These are phyloP conservation scores for Phytophthora agathidicida DNA, from an alignment of 352 stramenopile genomes.

Conservation along the genomic window DNA sequence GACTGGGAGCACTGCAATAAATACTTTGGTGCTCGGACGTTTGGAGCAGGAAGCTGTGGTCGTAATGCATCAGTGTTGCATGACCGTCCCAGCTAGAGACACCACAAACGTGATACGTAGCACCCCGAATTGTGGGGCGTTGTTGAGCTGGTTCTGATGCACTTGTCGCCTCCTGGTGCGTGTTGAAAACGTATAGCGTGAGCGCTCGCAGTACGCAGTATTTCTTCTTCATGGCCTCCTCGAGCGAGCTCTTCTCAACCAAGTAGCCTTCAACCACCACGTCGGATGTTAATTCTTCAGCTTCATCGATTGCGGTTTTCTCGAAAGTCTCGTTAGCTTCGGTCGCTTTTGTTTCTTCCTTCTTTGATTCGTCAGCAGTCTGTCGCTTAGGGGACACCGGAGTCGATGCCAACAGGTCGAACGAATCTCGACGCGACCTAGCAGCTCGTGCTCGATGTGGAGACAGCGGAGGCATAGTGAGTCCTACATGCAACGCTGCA, in stretches of 20 bases:
- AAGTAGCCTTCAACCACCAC: conserved; percentile 63
- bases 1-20: conserved; percentile 68
- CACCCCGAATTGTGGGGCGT: neutral
- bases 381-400: conserved; percentile 24
- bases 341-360: neutral
- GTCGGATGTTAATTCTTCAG: conserved; percentile 1
- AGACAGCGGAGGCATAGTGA: conserved; percentile 79
- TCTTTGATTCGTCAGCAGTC: conserved; percentile 11
- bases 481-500: conserved; percentile 67
- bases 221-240: conserved; percentile 62
- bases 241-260: conserved; percentile 49
- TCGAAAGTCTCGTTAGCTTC: neutral
- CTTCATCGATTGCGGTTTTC: no score
- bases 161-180: conserved; percentile 36
- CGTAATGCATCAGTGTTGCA: conserved; percentile 66
- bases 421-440: conserved; percentile 70
- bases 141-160: conserved; percentile 1
- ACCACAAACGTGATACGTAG: conserved; percentile 38
- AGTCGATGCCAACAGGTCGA: conserved; percentile 55
- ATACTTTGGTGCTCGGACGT: conserved; percentile 57
- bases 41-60: conserved; percentile 75
- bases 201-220: conserved; percentile 59
- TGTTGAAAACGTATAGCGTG: conserved; percentile 49
- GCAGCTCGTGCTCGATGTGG: conserved; percentile 71
- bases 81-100: conserved; percentile 75